A percentile compares a stretch with the other conserved stretches of the same genome.
phyloP scores from a whole-genome alignment of 116 monocot species.

The Posidonia oceanica region DNA sequence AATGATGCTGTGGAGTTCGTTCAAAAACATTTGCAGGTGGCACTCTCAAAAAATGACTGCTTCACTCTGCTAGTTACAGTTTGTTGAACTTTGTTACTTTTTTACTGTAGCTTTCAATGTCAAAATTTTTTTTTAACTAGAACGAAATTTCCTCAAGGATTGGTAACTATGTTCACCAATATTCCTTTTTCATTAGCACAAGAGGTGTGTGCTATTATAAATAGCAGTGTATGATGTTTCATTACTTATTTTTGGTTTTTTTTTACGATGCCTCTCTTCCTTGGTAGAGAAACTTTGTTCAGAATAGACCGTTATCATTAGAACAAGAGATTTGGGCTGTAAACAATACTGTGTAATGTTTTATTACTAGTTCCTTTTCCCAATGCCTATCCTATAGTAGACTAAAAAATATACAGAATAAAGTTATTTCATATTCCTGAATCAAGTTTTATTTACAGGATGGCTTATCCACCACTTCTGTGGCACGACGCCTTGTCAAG shows the following conservation, averaged over 20 bases:
- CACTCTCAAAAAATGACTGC: not conserved
- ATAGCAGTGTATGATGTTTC: too few relatives aligned
- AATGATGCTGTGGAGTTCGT: constrained; percentile 88
- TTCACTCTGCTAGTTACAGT: not conserved
- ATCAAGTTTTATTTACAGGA: constrained; percentile 29
- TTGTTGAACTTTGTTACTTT: not conserved
- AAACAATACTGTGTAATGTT: too few relatives aligned
- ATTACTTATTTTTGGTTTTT: too few relatives aligned
- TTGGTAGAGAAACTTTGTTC: too few relatives aligned
- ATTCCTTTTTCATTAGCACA: too few relatives aligned
- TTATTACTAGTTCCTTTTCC: not conserved
- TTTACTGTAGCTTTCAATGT: not conserved
- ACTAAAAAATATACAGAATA: not conserved
- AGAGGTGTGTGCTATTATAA: too few relatives aligned
- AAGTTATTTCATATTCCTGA: not conserved
- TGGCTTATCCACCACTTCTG: constrained; percentile 41
- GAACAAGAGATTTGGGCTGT: too few relatives aligned
- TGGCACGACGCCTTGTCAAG: constrained; percentile 63
- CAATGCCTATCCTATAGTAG: not conserved
- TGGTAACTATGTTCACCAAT: too few relatives aligned
- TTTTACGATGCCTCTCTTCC: too few relatives aligned
- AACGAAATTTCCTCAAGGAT: too few relatives aligned
- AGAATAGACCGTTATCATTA: too few relatives aligned
- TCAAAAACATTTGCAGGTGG: constrained; percentile 74
- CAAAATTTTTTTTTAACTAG: too few relatives aligned